These are phyloP conservation scores for Wickerhamiella infanticola DNA, from an alignment of 1,139 yeast genomes.

Conservation along the genomic window DNA sequence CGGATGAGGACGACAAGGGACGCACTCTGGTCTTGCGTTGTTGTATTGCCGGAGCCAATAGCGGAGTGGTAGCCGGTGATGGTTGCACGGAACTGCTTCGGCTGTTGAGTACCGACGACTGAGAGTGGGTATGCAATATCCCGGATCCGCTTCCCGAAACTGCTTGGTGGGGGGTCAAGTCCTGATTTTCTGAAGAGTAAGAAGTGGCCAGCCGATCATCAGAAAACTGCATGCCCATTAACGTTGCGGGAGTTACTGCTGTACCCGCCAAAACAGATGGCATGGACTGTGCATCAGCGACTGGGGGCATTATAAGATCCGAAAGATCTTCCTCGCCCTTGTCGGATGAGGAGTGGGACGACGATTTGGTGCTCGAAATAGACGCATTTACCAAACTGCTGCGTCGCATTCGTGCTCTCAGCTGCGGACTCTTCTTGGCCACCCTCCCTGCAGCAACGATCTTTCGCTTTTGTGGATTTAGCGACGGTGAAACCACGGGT, in stretches of 20 bases:
- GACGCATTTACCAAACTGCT: neutral
- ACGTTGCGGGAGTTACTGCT: slow-evolving; percentile 1
- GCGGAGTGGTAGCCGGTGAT: neutral
- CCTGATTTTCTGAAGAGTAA: neutral
- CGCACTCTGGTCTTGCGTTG: neutral
- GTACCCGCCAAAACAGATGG: neutral
- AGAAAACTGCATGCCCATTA: neutral
- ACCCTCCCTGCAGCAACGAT: neutral
- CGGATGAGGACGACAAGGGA: neutral
- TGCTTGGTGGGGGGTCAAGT: neutral
- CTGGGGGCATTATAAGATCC: neutral
- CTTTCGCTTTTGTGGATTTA: neutral
- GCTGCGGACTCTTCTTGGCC: neutral
- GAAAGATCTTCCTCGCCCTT: neutral
- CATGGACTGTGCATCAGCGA: neutral
- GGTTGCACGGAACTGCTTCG: neutral
- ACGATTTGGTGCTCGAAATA: too few relatives aligned
- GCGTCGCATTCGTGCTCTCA: neutral
- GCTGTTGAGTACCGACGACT: neutral
- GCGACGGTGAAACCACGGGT: neutral
- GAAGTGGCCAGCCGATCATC: neutral
- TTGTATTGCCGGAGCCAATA: neutral
- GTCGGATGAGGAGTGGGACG: neutral
- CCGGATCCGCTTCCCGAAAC: neutral
- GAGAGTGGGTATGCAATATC: neutral